phyloP scores from a whole-genome alignment of 345 rosid genomes.

The Moricandia arvensis region DNA sequence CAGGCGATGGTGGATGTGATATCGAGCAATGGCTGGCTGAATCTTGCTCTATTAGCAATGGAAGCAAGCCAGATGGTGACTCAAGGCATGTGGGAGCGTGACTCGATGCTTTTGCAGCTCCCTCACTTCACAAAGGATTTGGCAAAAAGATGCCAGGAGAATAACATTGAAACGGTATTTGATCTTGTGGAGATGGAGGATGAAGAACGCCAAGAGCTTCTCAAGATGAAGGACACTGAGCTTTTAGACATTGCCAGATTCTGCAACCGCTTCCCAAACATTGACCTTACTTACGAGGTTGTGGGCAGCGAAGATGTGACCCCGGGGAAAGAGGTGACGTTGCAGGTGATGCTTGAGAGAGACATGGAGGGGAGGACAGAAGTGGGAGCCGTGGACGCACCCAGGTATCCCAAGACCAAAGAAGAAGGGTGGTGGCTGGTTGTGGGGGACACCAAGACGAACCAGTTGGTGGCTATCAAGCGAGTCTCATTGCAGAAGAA shows the following conservation, averaged over 20 bases:
- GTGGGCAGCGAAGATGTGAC: constrained; percentile 46
- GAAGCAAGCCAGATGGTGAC: constrained; percentile 96
- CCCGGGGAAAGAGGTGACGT: constrained; percentile 52
- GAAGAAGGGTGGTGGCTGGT: constrained; percentile 99
- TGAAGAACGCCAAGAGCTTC: constrained; percentile 67
- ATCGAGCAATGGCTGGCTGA: constrained; percentile 79
- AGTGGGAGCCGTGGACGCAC: constrained; percentile 72
- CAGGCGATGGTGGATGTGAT: constrained; percentile 90
- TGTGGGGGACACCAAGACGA: constrained; percentile 71
- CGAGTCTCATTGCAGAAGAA: constrained; percentile 68
- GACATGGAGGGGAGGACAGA: constrained; percentile 78
- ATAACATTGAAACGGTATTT: constrained; percentile 66
- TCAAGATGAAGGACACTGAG: constrained; percentile 67
- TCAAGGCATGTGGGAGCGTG: constrained; percentile 92
- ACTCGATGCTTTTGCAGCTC: constrained; percentile 83
- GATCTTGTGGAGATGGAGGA: constrained; percentile 93
- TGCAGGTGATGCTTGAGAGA: constrained; percentile 74
- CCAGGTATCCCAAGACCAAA: constrained; percentile 69
- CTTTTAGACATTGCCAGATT: constrained; percentile 73
- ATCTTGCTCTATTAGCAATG: constrained; percentile 84
- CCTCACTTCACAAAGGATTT: constrained; percentile 81
- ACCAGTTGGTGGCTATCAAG: constrained; percentile 75
- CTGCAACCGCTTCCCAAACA: constrained; percentile 85
- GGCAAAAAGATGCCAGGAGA: constrained; percentile 76
- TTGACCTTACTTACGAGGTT: constrained; percentile 68